Evolutionary conservation across 1,284 basidiomycete species (phyloP).

Genomic region (Meira nashicola): DNA sequence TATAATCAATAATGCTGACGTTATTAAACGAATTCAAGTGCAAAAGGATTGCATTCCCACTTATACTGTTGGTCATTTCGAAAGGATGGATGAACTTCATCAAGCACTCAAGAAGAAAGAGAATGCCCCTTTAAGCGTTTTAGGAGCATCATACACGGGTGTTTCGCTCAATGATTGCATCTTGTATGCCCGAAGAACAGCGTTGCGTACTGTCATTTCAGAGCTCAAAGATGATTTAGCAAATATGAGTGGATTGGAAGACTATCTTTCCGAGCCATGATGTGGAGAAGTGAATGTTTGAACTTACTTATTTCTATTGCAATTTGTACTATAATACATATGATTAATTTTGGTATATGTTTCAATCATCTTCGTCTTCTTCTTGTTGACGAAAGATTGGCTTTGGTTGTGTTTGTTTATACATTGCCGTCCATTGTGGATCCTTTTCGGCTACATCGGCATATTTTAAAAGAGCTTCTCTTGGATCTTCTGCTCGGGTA

Average conservation of each 20-base stretch:
- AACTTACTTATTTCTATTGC: neutral
- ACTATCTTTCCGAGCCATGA: neutral
- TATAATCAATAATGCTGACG: conserved; percentile 55
- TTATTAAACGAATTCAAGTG: conserved; percentile 24
- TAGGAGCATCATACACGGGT: conserved; percentile 81
- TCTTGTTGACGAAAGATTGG: conserved; percentile 23
- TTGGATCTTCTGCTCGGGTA: conserved; percentile 63
- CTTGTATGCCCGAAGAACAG: conserved; percentile 28
- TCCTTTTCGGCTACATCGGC: conserved; percentile 70
- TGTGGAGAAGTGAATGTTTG: neutral
- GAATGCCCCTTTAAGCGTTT: conserved; percentile 62
- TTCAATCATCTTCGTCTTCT: conserved; percentile 17
- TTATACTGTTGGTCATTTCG: conserved; percentile 68
- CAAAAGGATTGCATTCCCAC: conserved; percentile 78
- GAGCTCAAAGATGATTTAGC: neutral
- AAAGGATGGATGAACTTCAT: conserved; percentile 65
- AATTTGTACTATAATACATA: neutral
- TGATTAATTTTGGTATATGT: neutral
- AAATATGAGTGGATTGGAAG: neutral
- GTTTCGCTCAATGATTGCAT: conserved; percentile 88
- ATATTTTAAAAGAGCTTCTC: conserved; percentile 91
- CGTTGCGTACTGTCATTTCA: conserved; percentile 4
- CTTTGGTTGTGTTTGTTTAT: conserved; percentile 54
- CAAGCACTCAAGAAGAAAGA: conserved; percentile 52
- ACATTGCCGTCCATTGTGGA: conserved; percentile 75